phyloP scores from a whole-genome alignment of 2,329 filamentous ascomycete species.

The Claviceps lovelessii region DNA sequence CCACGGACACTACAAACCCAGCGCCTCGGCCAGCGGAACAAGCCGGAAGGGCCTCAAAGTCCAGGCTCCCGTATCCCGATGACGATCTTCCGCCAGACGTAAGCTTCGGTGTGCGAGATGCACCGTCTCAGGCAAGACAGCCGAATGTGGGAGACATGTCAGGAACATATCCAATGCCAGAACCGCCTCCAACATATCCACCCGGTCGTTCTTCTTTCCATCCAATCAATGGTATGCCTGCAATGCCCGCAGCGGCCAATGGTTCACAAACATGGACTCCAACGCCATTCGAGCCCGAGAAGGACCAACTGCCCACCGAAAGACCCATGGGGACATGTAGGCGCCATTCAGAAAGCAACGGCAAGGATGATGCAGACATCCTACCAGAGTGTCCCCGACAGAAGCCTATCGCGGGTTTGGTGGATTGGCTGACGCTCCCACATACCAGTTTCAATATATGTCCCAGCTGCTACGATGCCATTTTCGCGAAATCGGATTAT shows the following conservation, averaged over 20 bases:
- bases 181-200: background rate
- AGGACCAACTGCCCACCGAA: constrained; percentile 21
- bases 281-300: constrained; percentile 27
- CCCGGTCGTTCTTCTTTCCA: background rate
- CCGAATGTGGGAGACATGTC: constrained; percentile 1
- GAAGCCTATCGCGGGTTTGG: constrained; percentile 43
- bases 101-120: constrained; percentile 11
- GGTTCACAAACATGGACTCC: constrained; percentile 30
- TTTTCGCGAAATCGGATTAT: constrained; percentile 57
- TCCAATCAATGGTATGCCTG: background rate
- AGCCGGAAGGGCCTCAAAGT: constrained; percentile 8
- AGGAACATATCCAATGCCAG: constrained; percentile 13
- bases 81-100: constrained; percentile 16
- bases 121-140: background rate
- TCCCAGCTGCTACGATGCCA: constrained; percentile 58
- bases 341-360: constrained; percentile 34
- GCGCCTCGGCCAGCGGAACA: constrained; percentile 13
- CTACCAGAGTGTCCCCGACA: constrained; percentile 59
- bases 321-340: constrained; percentile 32
- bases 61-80: constrained; percentile 24
- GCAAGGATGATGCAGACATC: constrained; percentile 12
- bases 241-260: constrained; percentile 2
- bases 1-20: background rate
- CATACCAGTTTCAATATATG: constrained; percentile 67
- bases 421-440: constrained; percentile 71